These are phyloP conservation scores for Nymphaea thermarum DNA, from an alignment of 164 flowering plant species.

Conservation along the genomic window DNA sequence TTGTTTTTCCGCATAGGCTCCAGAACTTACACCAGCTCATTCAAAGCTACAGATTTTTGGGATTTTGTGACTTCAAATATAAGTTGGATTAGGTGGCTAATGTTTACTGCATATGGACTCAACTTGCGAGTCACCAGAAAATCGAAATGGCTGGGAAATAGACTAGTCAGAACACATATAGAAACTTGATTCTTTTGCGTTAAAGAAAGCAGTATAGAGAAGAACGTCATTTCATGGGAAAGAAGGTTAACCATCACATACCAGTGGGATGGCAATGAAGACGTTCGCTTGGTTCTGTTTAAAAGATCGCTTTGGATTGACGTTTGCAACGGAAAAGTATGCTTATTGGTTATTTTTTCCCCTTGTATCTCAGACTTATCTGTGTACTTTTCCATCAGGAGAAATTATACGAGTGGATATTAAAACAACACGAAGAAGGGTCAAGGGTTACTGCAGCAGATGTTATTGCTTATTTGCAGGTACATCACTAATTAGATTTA, in stretches of 20 bases:
- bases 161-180: too few relatives aligned
- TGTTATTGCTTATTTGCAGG: slow-evolving; percentile 62
- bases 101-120: too few relatives aligned
- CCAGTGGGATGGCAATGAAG: background rate
- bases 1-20: too few relatives aligned
- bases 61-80: too few relatives aligned
- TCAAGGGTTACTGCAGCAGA: slow-evolving; percentile 51
- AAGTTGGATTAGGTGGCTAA: too few relatives aligned
- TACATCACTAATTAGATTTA: slow-evolving; percentile 2
- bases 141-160: too few relatives aligned
- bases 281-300: background rate
- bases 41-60: too few relatives aligned
- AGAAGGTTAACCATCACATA: background rate
- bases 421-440: slow-evolving; percentile 72
- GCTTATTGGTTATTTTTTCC: background rate
- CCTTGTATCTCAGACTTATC: background rate
- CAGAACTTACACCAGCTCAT: too few relatives aligned
- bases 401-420: slow-evolving; percentile 79
- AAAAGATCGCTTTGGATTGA: background rate
- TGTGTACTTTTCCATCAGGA: slow-evolving; percentile 28
- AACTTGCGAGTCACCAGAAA: too few relatives aligned
- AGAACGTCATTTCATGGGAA: background rate
- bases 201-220: background rate
- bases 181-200: background rate
- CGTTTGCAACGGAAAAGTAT: too few relatives aligned